phyloP scores from a whole-genome alignment of 495 filamentous ascomycete genomes.

The Penicillium salamii region DNA sequence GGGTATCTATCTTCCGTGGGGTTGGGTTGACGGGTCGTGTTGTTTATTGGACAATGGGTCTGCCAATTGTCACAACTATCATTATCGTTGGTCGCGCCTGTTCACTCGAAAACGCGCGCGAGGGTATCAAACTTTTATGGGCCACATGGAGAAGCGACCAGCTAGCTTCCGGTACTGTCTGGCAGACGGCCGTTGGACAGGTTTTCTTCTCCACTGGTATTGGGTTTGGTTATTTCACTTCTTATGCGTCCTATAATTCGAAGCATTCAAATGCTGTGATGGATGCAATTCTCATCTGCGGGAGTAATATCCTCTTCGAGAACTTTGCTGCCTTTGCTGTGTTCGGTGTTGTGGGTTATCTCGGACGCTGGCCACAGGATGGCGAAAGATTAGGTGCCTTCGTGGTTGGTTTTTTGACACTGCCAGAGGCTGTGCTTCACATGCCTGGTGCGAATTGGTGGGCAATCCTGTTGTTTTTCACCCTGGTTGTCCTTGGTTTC shows the following conservation, averaged over 20 bases:
- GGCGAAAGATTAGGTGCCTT: slow-evolving; percentile 33
- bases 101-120: slow-evolving; percentile 31
- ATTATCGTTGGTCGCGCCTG: slow-evolving; percentile 34
- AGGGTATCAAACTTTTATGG: slow-evolving; percentile 28
- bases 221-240: slow-evolving; percentile 28
- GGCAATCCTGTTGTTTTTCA: slow-evolving; percentile 38
- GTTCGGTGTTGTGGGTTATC: slow-evolving; percentile 39
- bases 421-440: slow-evolving; percentile 34
- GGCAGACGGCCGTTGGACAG: slow-evolving; percentile 27
- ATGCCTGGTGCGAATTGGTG: slow-evolving; percentile 42
- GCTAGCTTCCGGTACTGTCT: slow-evolving; percentile 24
- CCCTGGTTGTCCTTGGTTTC: slow-evolving; percentile 27
- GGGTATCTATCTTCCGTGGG: slow-evolving; percentile 38
- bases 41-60: slow-evolving; percentile 43
- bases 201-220: slow-evolving; percentile 28
- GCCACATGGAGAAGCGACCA: slow-evolving; percentile 23
- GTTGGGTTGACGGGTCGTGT: slow-evolving; percentile 40
- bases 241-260: slow-evolving; percentile 26
- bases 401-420: slow-evolving; percentile 37
- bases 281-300: slow-evolving; percentile 36
- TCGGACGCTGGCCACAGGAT: slow-evolving; percentile 28
- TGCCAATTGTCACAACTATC: slow-evolving; percentile 38
- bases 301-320: slow-evolving; percentile 39
- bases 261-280: slow-evolving; percentile 35
- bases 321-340: slow-evolving; percentile 41